Evolutionary conservation across 2,329 filamentous ascomycete genomes (phyloP), one percentile per base, ranked within the genome.

Genomic region (Epicoccum nigrum): DNA sequence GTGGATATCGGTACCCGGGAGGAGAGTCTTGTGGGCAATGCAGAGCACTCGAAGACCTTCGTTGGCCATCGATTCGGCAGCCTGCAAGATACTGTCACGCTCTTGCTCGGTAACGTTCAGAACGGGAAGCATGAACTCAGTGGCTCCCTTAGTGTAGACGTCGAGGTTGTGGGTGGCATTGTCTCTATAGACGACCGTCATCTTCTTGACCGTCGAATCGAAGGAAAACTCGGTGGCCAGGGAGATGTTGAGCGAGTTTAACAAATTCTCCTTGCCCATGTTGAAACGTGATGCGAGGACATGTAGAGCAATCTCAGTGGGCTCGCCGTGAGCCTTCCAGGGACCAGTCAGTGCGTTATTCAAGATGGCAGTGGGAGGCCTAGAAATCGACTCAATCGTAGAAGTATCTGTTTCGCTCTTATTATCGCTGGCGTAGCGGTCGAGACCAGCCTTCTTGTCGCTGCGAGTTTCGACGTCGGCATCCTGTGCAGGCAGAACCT

Each of bases 401-500:
- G 66, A 69, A 7, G 49, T 50, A 51, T 71, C 68, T 1, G 69
- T 70, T 34, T 69, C 67, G 16, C 63, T 65, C 15, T 68, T 68
- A 39, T 69, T 63, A 27, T 68, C 66, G 32, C 47, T 64, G 19
- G 30, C 15, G 23, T 45, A 54, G n/a, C 60, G 59, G 11, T 68
- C 66, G 3, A 57, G 25, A 73, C 71, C 55, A 74, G 80, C 42
- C 76, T 81, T 62, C 78, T 77, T 58, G 74, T 78, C 20, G 77
- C 78, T 50, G 79, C 81, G 38, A 87, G 76, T 54, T 82, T 73
- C 51, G 80, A 44, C 16, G 15, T 41, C 54, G 3, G 48, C 17
- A 4, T 66, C 62, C n/a, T 53, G 37, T 2, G 59, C 45, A 7
- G 66, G 64, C 21, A 64, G 60, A 12, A 75, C 64, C 45, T 70